Conservation (phyloP, 2,329 filamentous ascomycete species). For the Ascochyta rabiei region DNA sequence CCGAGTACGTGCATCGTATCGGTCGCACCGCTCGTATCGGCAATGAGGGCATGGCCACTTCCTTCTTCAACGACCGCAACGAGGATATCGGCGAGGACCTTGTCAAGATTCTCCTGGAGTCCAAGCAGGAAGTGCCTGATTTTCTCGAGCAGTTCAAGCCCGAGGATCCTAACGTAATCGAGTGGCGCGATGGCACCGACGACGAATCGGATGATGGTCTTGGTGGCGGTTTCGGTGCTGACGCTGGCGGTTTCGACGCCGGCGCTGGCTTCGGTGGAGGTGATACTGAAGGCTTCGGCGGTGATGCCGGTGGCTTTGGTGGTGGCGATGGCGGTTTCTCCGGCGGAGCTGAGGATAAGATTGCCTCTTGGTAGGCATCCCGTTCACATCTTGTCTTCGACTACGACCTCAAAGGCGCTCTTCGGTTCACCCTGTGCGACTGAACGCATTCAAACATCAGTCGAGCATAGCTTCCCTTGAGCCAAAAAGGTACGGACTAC, state of each 20-base stretch:
- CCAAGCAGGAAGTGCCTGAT: constrained; percentile 77
- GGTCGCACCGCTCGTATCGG: constrained; percentile 95
- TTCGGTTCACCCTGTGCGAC: not conserved
- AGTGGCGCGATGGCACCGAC: constrained; percentile 60
- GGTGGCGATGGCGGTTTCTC: constrained; percentile 20
- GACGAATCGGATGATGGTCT: constrained; percentile 41
- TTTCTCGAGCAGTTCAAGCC: constrained; percentile 74
- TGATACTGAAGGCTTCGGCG: constrained; percentile 20
- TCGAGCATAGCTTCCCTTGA: not conserved
- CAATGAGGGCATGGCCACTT: constrained; percentile 82
- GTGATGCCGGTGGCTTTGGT: constrained; percentile 1
- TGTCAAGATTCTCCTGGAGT: constrained; percentile 82
- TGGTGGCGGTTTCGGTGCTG: constrained; percentile 22
- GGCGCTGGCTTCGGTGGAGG: constrained; percentile 18
- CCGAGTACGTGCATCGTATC: constrained; percentile 93
- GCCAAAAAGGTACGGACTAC: not conserved
- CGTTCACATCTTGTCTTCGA: not conserved
- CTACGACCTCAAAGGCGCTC: constrained; percentile 1
- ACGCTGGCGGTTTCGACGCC: constrained; percentile 14
- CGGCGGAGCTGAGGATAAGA: constrained; percentile 31
- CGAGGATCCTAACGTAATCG: constrained; percentile 57
- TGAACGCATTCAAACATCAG: not conserved
- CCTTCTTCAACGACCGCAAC: constrained; percentile 84
- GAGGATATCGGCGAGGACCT: constrained; percentile 74
- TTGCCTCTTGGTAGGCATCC: constrained; percentile 34